Percentiles rank a stretch among this genome's conserved stretches.
These are phyloP conservation scores for Syzygium syzygioides DNA, from an alignment of 441 rosid genomes.

Conservation along the genomic window DNA sequence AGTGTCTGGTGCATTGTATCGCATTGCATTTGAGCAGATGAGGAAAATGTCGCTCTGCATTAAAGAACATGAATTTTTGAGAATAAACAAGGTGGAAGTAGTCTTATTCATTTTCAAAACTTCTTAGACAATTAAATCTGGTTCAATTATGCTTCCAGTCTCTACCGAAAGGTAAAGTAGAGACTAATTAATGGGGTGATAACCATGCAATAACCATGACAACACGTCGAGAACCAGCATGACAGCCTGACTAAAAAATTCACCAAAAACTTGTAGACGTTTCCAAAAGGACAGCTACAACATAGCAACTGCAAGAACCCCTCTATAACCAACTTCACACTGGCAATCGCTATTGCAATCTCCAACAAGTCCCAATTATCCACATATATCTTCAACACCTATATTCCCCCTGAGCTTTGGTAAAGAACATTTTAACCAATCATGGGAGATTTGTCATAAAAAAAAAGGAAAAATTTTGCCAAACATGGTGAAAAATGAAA, in stretches of 20 bases:
- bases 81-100: neutral
- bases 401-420: neutral
- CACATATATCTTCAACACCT: neutral
- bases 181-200: neutral
- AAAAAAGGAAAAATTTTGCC: neutral
- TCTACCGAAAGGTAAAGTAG: neutral
- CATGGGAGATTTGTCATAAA: neutral
- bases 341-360: neutral
- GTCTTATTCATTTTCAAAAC: neutral
- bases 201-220: neutral
- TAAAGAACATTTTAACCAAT: neutral
- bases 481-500: neutral
- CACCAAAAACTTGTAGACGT: neutral
- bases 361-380: neutral
- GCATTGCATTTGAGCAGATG: constrained; percentile 16
- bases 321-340: neutral
- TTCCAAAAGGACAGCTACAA: neutral
- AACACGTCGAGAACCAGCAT: neutral
- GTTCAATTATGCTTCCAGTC: neutral
- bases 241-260: neutral
- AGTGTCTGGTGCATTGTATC: constrained; percentile 13
- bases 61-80: neutral
- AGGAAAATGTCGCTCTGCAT: constrained; percentile 16
- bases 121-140: neutral
- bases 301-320: neutral